Evolutionary conservation across 164 flowering plant genomes (phyloP).

Genomic region (Stephania cephalantha): DNA sequence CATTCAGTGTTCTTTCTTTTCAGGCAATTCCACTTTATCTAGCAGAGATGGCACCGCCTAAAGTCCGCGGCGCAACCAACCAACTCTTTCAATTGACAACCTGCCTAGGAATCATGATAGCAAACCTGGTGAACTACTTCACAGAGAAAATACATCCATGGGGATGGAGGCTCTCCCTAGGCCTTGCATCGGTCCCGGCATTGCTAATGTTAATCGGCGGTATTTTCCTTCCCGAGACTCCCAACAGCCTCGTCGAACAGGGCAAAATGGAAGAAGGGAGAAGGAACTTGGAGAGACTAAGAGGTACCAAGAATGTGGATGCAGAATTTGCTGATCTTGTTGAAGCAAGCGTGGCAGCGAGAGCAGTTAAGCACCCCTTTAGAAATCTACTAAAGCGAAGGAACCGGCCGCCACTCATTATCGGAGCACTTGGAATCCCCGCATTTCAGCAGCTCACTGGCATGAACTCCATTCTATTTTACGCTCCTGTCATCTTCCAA

Average conservation of each 20-base stretch:
- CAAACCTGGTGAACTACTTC: constrained; percentile 64
- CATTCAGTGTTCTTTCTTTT: background rate
- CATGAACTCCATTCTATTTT: constrained; percentile 82
- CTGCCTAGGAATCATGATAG: constrained; percentile 65
- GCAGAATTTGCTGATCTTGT: constrained; percentile 76
- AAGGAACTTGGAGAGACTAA: constrained; percentile 46
- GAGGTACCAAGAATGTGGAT: constrained; percentile 71
- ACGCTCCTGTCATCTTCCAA: constrained; percentile 87
- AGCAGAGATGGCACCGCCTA: constrained; percentile 88
- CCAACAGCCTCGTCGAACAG: constrained; percentile 84
- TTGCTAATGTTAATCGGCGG: constrained; percentile 72
- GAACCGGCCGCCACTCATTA: constrained; percentile 72
- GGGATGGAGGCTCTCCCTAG: constrained; percentile 93
- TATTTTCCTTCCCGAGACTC: constrained; percentile 77
- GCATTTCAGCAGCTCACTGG: constrained; percentile 94
- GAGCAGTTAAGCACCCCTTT: constrained; percentile 68
- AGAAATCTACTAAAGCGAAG: constrained; percentile 52
- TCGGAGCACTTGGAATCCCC: constrained; percentile 75
- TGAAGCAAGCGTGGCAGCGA: constrained; percentile 67
- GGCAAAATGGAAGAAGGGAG: constrained; percentile 62
- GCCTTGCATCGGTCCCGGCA: constrained; percentile 69
- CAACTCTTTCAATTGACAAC: constrained; percentile 83
- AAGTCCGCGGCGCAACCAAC: constrained; percentile 71
- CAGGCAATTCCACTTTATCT: constrained; percentile 94
- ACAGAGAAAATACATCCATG: constrained; percentile 69